A percentile compares a stretch with the other conserved stretches of the same genome.
Conservation (phyloP, 1,139 yeast genomes). For the Nakaseomyces glabratus region DNA sequence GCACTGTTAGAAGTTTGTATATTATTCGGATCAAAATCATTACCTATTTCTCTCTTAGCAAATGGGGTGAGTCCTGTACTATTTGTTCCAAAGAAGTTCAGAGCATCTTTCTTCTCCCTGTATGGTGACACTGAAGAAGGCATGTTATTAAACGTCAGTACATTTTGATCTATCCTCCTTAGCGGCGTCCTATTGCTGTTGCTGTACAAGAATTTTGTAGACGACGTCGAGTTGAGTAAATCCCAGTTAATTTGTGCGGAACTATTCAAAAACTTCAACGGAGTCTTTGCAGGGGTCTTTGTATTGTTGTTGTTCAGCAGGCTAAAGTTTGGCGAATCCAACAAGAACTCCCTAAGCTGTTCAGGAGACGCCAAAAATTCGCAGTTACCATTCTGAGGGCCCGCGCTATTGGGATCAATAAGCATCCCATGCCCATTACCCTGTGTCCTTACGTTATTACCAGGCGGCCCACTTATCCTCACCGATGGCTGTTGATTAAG, state of each 20-base stretch:
- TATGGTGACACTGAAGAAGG: constrained; percentile 26
- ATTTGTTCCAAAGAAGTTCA: constrained; percentile 14
- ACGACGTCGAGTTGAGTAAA: constrained; percentile 5
- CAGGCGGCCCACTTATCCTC: too few relatives aligned
- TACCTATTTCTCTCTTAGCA: constrained; percentile 24
- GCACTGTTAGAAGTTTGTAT: constrained; percentile 28
- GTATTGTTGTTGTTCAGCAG: constrained; percentile 16
- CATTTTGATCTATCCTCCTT: constrained; percentile 26
- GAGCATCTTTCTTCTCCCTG: constrained; percentile 10
- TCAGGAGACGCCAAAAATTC: constrained; percentile 30
- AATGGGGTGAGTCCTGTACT: constrained; percentile 26
- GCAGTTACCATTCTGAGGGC: too few relatives aligned
- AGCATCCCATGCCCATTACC: too few relatives aligned
- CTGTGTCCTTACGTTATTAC: too few relatives aligned
- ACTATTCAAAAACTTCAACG: constrained; percentile 25
- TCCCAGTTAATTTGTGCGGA: constrained; percentile 7
- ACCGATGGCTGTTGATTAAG: too few relatives aligned
- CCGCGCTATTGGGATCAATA: too few relatives aligned
- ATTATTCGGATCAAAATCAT: constrained; percentile 23
- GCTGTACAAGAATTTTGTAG: constrained; percentile 9
- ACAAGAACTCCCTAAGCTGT: constrained; percentile 28
- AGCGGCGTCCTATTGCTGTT: constrained; percentile 21
- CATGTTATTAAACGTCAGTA: constrained; percentile 11
- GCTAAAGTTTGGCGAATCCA: constrained; percentile 27
- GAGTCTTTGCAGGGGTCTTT: constrained; percentile 31